Evolutionary conservation across 1,139 yeast species (phyloP).

Genomic region (Suhomyces atakaporum): DNA sequence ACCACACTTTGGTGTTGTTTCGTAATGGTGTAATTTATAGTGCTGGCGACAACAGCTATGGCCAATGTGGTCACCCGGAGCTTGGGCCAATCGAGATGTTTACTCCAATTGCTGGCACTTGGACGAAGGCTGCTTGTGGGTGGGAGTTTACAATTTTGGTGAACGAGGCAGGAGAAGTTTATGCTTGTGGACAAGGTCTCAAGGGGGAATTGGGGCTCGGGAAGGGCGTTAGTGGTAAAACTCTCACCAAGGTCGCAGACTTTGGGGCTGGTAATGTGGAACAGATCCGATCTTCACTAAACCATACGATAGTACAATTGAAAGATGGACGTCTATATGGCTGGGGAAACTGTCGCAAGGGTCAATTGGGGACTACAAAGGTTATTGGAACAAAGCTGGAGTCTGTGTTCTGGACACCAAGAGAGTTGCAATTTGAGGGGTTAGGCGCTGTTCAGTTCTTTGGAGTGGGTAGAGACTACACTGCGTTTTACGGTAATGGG

Average conservation of each 20-base stretch:
- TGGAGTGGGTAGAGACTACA: constrained; percentile 51
- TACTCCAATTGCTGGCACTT: constrained; percentile 31
- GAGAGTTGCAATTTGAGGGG: constrained; percentile 21
- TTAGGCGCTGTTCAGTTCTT: constrained; percentile 15
- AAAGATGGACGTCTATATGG: constrained; percentile 55
- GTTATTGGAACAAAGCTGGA: constrained; percentile 18
- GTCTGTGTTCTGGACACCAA: constrained; percentile 30
- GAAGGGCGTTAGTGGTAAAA: constrained; percentile 12
- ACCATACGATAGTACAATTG: constrained; percentile 54
- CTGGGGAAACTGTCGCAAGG: constrained; percentile 83
- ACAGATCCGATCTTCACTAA: constrained; percentile 51
- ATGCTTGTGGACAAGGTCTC: constrained; percentile 59
- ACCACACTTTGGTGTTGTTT: constrained; percentile 70
- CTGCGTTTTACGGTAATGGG: constrained; percentile 22
- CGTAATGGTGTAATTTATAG: constrained; percentile 55
- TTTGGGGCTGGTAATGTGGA: constrained; percentile 14
- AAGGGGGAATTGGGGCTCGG: constrained; percentile 81
- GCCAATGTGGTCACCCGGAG: constrained; percentile 51
- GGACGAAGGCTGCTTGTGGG: constrained; percentile 61
- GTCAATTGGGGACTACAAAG: constrained; percentile 54
- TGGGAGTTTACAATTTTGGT: constrained; percentile 76
- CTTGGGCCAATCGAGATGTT: constrained; percentile 17
- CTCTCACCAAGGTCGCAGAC: constrained; percentile 2
- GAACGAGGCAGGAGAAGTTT: constrained; percentile 41
- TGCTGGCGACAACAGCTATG: constrained; percentile 58